Conservation (phyloP, 306 rosid genomes). For the Vigna radiata region DNA sequence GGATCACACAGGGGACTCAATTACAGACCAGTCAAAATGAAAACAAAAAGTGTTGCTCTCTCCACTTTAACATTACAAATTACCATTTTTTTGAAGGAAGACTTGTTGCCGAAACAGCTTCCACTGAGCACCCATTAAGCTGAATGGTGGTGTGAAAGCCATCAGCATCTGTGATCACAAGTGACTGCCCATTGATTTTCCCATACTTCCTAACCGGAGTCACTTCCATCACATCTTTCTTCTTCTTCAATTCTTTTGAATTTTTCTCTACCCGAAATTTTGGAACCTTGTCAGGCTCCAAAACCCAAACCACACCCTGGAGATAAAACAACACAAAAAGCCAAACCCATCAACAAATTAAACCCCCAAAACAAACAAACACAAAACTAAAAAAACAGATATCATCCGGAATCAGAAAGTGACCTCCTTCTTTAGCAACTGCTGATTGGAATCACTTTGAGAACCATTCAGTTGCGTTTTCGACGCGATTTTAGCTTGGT, state of each 20-base stretch:
- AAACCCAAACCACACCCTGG: slow-evolving; percentile 90
- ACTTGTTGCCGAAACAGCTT: slow-evolving; percentile 81
- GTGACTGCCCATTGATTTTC: slow-evolving; percentile 57
- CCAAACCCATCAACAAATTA: slow-evolving; percentile 36
- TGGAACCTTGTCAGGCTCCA: slow-evolving; percentile 70
- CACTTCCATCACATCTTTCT: slow-evolving; percentile 70
- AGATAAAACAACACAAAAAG: slow-evolving; percentile 7
- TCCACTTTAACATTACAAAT: slow-evolving; percentile 12
- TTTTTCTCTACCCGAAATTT: slow-evolving; percentile 56
- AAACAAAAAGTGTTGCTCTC: slow-evolving; percentile 19
- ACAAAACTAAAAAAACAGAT: background rate
- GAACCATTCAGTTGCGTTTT: slow-evolving; percentile 5
- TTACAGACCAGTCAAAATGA: background rate
- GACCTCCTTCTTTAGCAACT: slow-evolving; percentile 74
- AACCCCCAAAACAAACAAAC: slow-evolving; percentile 9
- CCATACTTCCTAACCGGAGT: slow-evolving; percentile 72
- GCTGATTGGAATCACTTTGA: slow-evolving; percentile 51
- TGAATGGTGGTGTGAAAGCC: slow-evolving; percentile 56
- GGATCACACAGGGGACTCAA: background rate
- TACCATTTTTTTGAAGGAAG: slow-evolving; percentile 88
- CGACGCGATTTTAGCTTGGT: slow-evolving; percentile 45
- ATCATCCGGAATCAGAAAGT: slow-evolving; percentile 14
- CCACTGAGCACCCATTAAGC: slow-evolving; percentile 68
- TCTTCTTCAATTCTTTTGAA: slow-evolving; percentile 61
- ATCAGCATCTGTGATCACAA: slow-evolving; percentile 66